These are phyloP conservation scores for Lentinula novae-zelandiae DNA, from an alignment of 1,284 basidiomycete genomes.

Conservation along the genomic window DNA sequence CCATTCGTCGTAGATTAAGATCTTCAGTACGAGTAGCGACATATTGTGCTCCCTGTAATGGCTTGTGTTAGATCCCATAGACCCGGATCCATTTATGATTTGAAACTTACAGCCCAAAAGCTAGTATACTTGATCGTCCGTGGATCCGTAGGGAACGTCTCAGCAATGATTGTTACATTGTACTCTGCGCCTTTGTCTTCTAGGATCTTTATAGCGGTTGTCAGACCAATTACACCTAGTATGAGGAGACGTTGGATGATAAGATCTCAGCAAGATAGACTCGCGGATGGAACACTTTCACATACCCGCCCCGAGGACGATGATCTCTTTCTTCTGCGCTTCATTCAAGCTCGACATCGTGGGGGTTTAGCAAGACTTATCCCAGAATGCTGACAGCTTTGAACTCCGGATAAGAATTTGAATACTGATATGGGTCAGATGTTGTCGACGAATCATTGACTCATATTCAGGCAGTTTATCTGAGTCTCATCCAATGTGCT, in stretches of 20 bases:
- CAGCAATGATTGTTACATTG: conserved; percentile 56
- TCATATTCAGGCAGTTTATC: too few species aligned
- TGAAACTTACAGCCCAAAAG: conserved; percentile 58
- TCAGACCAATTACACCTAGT: conserved; percentile 67
- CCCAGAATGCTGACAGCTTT: too few species aligned
- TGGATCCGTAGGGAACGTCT: conserved; percentile 53
- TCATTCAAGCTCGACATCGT: neutral
- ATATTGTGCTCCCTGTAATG: conserved; percentile 3
- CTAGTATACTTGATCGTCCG: conserved; percentile 59
- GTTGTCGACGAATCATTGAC: too few species aligned
- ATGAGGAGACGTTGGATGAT: neutral
- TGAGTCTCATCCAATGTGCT: too few species aligned
- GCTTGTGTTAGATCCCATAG: neutral
- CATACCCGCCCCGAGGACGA: conserved; percentile 31
- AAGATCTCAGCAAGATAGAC: neutral
- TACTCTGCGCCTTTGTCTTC: conserved; percentile 44
- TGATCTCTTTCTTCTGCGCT: conserved; percentile 19
- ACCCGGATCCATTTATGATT: neutral
- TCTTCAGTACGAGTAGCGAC: conserved; percentile 1
- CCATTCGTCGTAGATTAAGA: conserved; percentile 5
- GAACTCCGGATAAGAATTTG: too few species aligned
- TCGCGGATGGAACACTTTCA: conserved; percentile 1
- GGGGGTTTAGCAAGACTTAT: too few species aligned
- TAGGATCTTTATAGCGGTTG: conserved; percentile 65
- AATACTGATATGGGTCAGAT: too few species aligned